Base-by-base conservation (phyloP, 768 basidiomycete species). In the Psilocybe cyanescens region DNA sequence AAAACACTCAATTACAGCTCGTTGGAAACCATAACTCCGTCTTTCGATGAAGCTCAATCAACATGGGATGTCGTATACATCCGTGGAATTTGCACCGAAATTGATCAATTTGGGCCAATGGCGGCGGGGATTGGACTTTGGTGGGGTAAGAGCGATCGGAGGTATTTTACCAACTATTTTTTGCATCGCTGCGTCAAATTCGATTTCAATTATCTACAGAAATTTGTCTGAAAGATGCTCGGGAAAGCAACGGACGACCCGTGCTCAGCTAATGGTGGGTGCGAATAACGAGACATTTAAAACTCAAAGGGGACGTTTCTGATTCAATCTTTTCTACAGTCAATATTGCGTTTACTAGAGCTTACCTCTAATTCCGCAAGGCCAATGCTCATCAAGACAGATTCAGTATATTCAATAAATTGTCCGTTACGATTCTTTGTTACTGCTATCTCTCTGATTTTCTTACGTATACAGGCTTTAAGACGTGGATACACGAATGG, bases 281-380 rank as follows among this genome's bases (percentile, higher is more conserved):
- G 24, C 58, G 84, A 79, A 46, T 24, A 60, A 51, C 59, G 39
- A 30, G 16, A 31, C 46, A 17, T 44, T 47, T 31, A 12, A 50
- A 41, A 9, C 14, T 58, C n/a, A 8, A 14, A 39, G 37, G 37
- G 8, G 8, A 14, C 2, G 8, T 39, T 39, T 39, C 14, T 39
- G 37, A 53, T 39, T 28, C 37, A 47, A 5, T 24, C 49, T 46
- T 2, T 24, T 35, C 55, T 69, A 37, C 14, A 97, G 95, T 92
- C 95, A 5, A 92, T 97, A 61, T 78, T 90, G 28, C 87, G 94
- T 19, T 81, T 90, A n/a, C 77, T 98, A 4, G 93, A 97, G 71
- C 85, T 83, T 0, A 82, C 87, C 1, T 89, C 90, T 0, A 78
- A 73, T 8, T 75, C 77, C 8, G 78, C 80, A 49, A 80, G 72